Conservation (phyloP, 768 basidiomycete genomes). For the Macrolepiota dolichaula region DNA sequence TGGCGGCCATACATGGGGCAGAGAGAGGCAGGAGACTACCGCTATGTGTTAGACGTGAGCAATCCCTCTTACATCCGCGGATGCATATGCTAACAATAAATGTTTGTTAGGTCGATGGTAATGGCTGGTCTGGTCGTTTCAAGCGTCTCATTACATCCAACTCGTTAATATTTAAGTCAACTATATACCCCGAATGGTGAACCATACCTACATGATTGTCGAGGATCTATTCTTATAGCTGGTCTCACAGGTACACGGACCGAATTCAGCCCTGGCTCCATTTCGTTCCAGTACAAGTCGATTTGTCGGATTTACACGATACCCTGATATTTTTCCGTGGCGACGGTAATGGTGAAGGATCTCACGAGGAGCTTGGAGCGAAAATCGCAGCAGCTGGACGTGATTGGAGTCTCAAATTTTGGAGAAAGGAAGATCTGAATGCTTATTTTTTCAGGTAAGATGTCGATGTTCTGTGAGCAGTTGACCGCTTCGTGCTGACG, state of each 20-base stretch:
- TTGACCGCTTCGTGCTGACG: not conserved
- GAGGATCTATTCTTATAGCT: not conserved
- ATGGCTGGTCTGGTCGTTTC: slow-evolving; percentile 71
- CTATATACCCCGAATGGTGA: slow-evolving; percentile 74
- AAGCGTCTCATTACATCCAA: slow-evolving; percentile 62
- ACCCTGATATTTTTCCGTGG: slow-evolving; percentile 71
- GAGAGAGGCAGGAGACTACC: slow-evolving; percentile 53
- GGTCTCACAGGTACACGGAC: slow-evolving; percentile 48
- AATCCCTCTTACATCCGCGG: not conserved
- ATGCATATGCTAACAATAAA: not conserved
- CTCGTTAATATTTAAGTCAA: slow-evolving; percentile 64
- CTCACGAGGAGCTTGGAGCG: slow-evolving; percentile 54
- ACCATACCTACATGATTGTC: slow-evolving; percentile 5
- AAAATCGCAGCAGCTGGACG: slow-evolving; percentile 44
- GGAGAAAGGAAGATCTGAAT: slow-evolving; percentile 49
- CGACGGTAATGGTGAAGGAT: slow-evolving; percentile 43
- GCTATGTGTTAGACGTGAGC: slow-evolving; percentile 58
- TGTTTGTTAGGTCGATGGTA: slow-evolving; percentile 47
- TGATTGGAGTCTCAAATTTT: slow-evolving; percentile 46
- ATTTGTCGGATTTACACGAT: slow-evolving; percentile 67
- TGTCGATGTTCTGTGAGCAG: not conserved
- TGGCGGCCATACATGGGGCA: slow-evolving; percentile 42
- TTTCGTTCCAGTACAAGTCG: slow-evolving; percentile 64
- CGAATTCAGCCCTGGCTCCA: slow-evolving; percentile 69
- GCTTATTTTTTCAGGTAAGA: slow-evolving; percentile 48